Evolutionary conservation across 78 protist species (phyloP), one percentile per base, ranked within the genome.

Genomic region (Dictyostelium firmibasis): DNA sequence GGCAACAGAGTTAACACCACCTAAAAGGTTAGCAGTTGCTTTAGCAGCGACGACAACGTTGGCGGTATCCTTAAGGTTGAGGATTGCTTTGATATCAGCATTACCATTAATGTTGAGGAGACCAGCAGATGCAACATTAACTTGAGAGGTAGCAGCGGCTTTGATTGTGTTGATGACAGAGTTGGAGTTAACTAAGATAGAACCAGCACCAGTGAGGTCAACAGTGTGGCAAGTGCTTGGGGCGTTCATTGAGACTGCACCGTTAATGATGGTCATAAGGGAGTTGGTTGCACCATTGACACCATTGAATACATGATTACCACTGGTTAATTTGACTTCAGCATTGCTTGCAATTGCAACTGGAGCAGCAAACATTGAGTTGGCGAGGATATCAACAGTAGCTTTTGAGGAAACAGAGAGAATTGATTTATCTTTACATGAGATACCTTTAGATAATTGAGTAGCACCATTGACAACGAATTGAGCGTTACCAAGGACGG

Each of bases 1-100:
- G 4, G 35, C 92, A 35, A 44, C 11, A 9, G 83, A 75, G 13
- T 43, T 85, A 31, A 85, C 29, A 85, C 92, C 92, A 85, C 92
- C 92, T 4, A 53, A 31, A 2, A 85, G 18, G 64, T 85, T 75
- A 33, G 84, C 92, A 75, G 29, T 36, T 0, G 84, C 41, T 18
- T 75, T 53, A 41, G 76, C 20, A 5, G 78, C 43, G 23, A 75
- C 29, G n/a, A 85, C n/a, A 50, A 85, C 14, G 35, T 31, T 13
- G 11, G 92, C 25, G 13, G 31, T 43, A 53, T 85, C 79, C 13
- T 47, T 47, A 11, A 85, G 38, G 75, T 85, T 85, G n/a, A 84
- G 25, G 2, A 35, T 84, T 4, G 69, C 18, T 9, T n/a, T 75
- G 25, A 64, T 27, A 36, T 75, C 43, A 67, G 92, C 92, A 2